These are phyloP conservation scores for Rhodotorula sp. DNA, from an alignment of 1,284 basidiomycete species.

Conservation along the genomic window DNA sequence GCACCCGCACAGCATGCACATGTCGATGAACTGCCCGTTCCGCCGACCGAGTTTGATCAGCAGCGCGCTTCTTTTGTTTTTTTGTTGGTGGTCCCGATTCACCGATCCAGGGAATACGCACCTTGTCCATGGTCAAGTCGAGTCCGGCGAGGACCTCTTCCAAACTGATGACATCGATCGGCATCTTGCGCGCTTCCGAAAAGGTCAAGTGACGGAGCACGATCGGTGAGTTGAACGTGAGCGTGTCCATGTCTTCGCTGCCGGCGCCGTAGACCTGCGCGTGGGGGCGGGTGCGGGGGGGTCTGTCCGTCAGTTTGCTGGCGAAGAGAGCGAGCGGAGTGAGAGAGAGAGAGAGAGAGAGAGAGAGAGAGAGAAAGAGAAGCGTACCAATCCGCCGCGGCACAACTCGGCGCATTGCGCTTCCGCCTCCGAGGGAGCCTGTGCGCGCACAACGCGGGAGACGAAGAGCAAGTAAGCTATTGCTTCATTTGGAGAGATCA, in stretches of 20 bases:
- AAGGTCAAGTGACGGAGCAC: conserved; percentile 95
- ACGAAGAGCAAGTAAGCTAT: not conserved
- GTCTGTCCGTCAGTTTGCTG: not conserved
- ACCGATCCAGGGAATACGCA: no score
- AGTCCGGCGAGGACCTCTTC: conserved; percentile 80
- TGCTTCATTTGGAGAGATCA: not conserved
- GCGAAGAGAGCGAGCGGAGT: not conserved
- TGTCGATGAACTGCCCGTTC: conserved; percentile 78
- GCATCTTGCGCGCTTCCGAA: conserved; percentile 96
- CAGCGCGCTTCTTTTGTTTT: no score
- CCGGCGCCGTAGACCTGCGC: conserved; percentile 87
- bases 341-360: not conserved
- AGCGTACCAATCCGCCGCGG: conserved; percentile 63
- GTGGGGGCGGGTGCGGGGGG: no score
- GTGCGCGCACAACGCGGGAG: not conserved
- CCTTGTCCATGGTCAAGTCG: conserved; percentile 86
- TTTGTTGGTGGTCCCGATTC: no score
- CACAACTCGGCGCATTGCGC: conserved; percentile 98
- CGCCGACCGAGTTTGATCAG: no score
- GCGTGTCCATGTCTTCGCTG: conserved; percentile 99
- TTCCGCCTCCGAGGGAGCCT: conserved; percentile 98
- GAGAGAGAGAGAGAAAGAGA: not conserved
- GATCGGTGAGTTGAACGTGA: conserved; percentile 90
- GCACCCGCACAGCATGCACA: conserved; percentile 95
- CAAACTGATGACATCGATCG: conserved; percentile 91